Conservation (phyloP, 2,329 filamentous ascomycete genomes). For the Mollisiaceae sp. region DNA sequence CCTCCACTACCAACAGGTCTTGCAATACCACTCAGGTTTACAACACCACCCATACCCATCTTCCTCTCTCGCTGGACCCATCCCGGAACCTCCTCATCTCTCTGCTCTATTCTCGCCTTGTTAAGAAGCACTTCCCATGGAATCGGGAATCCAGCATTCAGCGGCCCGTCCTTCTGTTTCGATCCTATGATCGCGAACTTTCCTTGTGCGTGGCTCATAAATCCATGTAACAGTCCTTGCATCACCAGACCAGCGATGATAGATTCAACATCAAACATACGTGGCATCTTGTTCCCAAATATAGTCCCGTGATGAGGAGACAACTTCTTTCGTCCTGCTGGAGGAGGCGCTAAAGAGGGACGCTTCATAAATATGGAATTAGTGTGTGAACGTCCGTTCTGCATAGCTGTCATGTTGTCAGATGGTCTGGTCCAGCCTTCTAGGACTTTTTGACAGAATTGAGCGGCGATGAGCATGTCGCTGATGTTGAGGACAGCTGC, state of each 20-base stretch:
- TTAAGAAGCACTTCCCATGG: conserved; percentile 72
- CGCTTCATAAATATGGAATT: conserved; percentile 57
- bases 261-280: conserved; percentile 73
- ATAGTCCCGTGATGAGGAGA: conserved; percentile 63
- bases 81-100: conserved; percentile 65
- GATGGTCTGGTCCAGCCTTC: conserved; percentile 56
- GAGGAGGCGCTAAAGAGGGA: conserved; percentile 47
- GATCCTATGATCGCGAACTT: conserved; percentile 85
- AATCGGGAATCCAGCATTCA: conserved; percentile 76
- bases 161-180: conserved; percentile 65
- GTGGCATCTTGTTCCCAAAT: conserved; percentile 66
- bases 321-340: conserved; percentile 53
- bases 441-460: conserved; percentile 67
- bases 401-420: conserved; percentile 38
- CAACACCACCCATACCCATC: conserved; percentile 56
- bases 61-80: conserved; percentile 64
- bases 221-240: conserved; percentile 83
- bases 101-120: conserved; percentile 61
- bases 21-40: conserved; percentile 59
- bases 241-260: conserved; percentile 77
- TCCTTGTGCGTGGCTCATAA: conserved; percentile 76
- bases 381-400: conserved; percentile 45
- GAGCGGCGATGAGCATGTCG: conserved; percentile 68
- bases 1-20: conserved; percentile 51
- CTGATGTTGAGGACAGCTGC: conserved; percentile 77